Conservation (phyloP, 306 rosid genomes). For the Castanea sativa region DNA sequence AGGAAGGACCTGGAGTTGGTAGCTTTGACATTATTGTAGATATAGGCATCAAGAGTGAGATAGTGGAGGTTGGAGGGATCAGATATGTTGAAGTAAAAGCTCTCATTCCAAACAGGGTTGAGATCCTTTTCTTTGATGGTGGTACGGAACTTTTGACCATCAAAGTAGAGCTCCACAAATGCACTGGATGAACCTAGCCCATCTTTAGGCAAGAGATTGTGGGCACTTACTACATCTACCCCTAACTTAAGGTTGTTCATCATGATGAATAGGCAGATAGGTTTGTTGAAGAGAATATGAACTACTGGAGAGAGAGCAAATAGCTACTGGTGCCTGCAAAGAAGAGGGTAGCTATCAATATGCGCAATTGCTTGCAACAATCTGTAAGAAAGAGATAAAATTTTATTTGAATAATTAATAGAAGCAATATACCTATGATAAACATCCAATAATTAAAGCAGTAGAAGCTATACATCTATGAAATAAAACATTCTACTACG, state of each 20-base stretch:
- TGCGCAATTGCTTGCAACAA: neutral
- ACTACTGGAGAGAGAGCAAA: slow-evolving; percentile 10
- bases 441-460: neutral
- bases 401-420: neutral
- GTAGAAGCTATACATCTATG: neutral
- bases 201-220: slow-evolving; percentile 82
- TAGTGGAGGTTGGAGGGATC: slow-evolving; percentile 70
- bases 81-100: slow-evolving; percentile 73
- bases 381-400: neutral
- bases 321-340: slow-evolving; percentile 27
- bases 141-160: slow-evolving; percentile 68
- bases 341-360: neutral
- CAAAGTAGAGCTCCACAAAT: slow-evolving; percentile 72
- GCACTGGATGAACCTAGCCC: slow-evolving; percentile 79
- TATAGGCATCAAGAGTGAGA: slow-evolving; percentile 66
- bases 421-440: neutral
- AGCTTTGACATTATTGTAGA: slow-evolving; percentile 50
- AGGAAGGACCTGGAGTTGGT: slow-evolving; percentile 63
- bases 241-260: slow-evolving; percentile 79
- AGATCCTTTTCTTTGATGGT: slow-evolving; percentile 78
- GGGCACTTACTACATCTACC: slow-evolving; percentile 75
- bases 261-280: neutral
- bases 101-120: slow-evolving; percentile 84
- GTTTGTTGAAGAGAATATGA: slow-evolving; percentile 18
- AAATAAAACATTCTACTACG: neutral